Evolutionary conservation across 2,329 filamentous ascomycete species (phyloP), one percentile per base, ranked within the genome.

Genomic region (Paecilomyces niveus): DNA sequence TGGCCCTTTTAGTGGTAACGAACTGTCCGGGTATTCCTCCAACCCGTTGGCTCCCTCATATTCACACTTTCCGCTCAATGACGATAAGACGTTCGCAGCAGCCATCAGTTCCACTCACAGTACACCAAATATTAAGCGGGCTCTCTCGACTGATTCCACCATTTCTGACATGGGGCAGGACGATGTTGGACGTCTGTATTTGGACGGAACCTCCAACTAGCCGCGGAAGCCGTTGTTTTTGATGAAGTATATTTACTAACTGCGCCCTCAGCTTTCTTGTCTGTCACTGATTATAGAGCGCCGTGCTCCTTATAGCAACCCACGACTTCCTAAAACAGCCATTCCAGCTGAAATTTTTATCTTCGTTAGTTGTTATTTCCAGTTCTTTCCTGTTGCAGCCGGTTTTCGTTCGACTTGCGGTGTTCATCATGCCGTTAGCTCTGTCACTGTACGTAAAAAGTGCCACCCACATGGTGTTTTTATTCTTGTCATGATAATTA

Each of bases 31-130:
- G 3, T 72, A 71, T 57, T 65, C 64, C 15, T 67, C 58, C 50
- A 76, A 75, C 58, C 74, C 73, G 32, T 61, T 76, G 53, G 64
- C 68, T 32, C 65, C 63, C 54, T 70, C 71, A 15, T 62, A 64
- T 21, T 53, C 64, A 2, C 67, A 63, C 49, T 53, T 62, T 18
- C 56, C 57, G 7, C 54, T 57, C 8, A 67, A 68, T 49, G 65
- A 67, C n/a, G 62, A 66, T 33, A 62, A 60, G 31, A 57, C 65
- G 45, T 69, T 67, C 53, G 58, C 60, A n/a, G 54, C 57, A 10
- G 62, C 63, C 18, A 50, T 55, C 9, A 59, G 59, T 22, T 54
- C 64, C 18, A 49, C 26, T 6, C 56, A 60, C 53, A 60, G 62
- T 51, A 56, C 60, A 18, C 65, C 67, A 54, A 58, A 64, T 39